phyloP scores from a whole-genome alignment of 495 filamentous ascomycete genomes.

The Thermochaetoides thermophila region DNA sequence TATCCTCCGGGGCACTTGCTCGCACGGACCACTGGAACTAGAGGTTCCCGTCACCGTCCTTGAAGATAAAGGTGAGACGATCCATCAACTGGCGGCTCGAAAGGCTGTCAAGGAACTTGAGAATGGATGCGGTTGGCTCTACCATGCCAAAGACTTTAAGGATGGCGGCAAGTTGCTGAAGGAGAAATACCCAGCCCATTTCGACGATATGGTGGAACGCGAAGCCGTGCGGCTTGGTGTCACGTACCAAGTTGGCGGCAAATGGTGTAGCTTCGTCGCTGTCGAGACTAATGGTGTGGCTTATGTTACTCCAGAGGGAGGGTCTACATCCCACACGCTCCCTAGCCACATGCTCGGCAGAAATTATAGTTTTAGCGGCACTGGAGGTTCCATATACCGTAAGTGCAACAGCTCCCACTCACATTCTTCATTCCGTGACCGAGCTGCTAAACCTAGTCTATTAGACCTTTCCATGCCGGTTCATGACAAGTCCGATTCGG shows the following conservation, averaged over 20 bases:
- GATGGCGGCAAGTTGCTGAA: slow-evolving; percentile 30
- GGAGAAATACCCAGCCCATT: slow-evolving; percentile 30
- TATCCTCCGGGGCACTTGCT: slow-evolving; percentile 38
- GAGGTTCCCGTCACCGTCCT: slow-evolving; percentile 45
- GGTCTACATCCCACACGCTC: too few species aligned
- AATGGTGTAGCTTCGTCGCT: slow-evolving; percentile 59
- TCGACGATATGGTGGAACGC: slow-evolving; percentile 39
- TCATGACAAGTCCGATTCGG: too few species aligned
- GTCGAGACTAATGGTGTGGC: slow-evolving; percentile 30
- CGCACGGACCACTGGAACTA: slow-evolving; percentile 40
- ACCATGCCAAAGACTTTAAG: slow-evolving; percentile 26
- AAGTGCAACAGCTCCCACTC: background rate
- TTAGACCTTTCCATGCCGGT: too few species aligned
- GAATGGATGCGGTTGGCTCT: slow-evolving; percentile 51
- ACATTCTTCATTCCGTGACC: background rate
- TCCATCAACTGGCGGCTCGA: slow-evolving; percentile 55
- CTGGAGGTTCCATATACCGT: background rate
- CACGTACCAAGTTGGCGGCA: slow-evolving; percentile 48
- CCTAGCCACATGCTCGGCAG: background rate
- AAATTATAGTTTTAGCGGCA: background rate
- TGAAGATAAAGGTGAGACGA: slow-evolving; percentile 33
- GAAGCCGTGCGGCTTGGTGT: slow-evolving; percentile 51
- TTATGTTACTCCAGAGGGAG: too few species aligned
- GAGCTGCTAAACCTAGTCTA: background rate
- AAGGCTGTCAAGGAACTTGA: slow-evolving; percentile 55